Evolutionary conservation across 805 yeast species (phyloP), one percentile per base, ranked within the genome.

Genomic region (Wickerhamiella shivajii): DNA sequence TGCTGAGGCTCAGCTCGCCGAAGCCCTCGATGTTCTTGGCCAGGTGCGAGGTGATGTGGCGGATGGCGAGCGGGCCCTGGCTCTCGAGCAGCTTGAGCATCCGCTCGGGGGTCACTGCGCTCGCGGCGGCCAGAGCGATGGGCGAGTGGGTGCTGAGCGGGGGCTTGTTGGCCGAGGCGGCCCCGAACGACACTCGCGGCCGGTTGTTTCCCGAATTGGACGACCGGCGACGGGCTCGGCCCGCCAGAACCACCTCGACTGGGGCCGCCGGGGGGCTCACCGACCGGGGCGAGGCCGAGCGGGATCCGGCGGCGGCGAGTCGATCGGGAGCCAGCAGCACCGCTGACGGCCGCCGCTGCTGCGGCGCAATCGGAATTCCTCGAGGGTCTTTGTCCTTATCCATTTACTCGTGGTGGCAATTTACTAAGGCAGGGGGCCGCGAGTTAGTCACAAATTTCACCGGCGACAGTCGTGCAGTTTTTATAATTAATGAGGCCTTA

Each of bases 41-140:
- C 34, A 85, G 60, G 43, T 80, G 84, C 24, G 75, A 67, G 3
- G 95, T 85, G 43, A 85, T 76, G 53, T 79, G 85, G 42, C 96
- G 71, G 40, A 85, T 85, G 7, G 96, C 92, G 43, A 83, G 57
- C 2, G 95, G 95, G 5, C 95, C 95, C 41, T 78, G 78, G 23
- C 67, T 55, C 26, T 72, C 56, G 36, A 84, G 61, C 34, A 85
- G 56, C 21, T 66, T 66, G 15, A 92, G 80, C 37, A 84, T 60
- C 45, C 81, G 67, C 32, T 74, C 69, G 5, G 93, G 78, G 0
- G 94, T 83, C 18, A 84, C 84, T 44, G 76, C 70, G 29, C 77
- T 67, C 3, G 94, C 94, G 6, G 90, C 90, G 6, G 83, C 85
- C 31, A 81, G 67, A 1, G 92, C 94, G 39, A 74, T 80, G 1